Percentiles rank a stretch among this genome's conserved stretches.
Conservation (phyloP, 2,329 filamentous ascomycete genomes). For the Diaporthe sp. region DNA sequence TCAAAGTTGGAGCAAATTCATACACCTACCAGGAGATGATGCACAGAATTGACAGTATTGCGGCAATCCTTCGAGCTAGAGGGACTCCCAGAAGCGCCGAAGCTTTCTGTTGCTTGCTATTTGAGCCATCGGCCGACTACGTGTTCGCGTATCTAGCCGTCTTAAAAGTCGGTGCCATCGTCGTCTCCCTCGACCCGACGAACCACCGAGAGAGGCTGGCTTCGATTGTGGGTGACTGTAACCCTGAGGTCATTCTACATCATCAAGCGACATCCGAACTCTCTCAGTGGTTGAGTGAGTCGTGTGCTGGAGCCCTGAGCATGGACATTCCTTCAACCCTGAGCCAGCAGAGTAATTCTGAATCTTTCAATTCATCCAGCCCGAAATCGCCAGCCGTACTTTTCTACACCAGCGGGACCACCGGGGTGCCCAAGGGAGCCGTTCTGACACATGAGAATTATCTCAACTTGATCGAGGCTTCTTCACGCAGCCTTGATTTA, state of each 20-base stretch:
- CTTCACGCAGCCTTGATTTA: neutral
- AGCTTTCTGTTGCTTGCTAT: neutral
- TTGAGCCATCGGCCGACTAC: conserved; percentile 47
- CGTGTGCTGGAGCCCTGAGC: neutral
- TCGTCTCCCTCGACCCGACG: conserved; percentile 55
- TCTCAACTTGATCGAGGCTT: neutral
- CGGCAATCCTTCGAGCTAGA: neutral
- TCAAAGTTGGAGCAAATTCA: neutral
- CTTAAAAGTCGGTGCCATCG: conserved; percentile 51
- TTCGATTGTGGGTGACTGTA: conserved; percentile 43
- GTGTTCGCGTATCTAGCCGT: conserved; percentile 56
- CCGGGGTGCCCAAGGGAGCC: conserved; percentile 57
- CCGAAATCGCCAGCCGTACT: conserved; percentile 36
- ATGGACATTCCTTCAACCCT: neutral
- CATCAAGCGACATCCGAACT: neutral
- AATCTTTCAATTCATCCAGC: neutral
- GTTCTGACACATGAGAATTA: conserved; percentile 47
- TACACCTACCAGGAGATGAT: neutral
- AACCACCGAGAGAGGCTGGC: conserved; percentile 47
- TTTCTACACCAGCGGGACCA: conserved; percentile 50
- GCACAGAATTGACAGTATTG: neutral
- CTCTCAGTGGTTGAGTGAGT: neutral
- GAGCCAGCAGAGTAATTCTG: neutral
- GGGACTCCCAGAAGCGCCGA: conserved; percentile 41
- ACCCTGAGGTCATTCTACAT: neutral